Evolutionary conservation across 208 protist species (phyloP), one percentile per base, ranked within the genome.

Genomic region (Leishmania arabica): DNA sequence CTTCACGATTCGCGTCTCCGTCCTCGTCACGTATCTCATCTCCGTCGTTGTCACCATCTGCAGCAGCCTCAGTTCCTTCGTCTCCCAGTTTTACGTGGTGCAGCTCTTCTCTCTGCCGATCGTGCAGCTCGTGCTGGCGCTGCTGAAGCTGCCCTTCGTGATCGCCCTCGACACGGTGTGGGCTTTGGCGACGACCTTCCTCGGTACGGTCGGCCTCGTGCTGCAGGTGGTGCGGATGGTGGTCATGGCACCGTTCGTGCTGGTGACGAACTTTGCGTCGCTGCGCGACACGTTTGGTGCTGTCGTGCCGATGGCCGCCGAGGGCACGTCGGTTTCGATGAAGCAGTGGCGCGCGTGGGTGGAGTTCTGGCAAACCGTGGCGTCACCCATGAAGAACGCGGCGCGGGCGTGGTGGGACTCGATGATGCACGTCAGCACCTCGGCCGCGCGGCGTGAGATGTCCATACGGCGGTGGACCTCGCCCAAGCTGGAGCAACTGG

Each of bases 341-440:
- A 87, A 84, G 82, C 92, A 88, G 92, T 94, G 90, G 92, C 62
- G 84, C 9, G 84, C 86, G 47, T 95, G 89, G 89, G 74, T 84
- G 74, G 90, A 95, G 84, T 97, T 97, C 75, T 97, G 93, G 92
- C 79, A 88, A 19, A 95, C 91, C 31, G 90, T 97, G 2, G 93
- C 92, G 7, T 87, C 89, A 3, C 93, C 93, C 27, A 89, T 93
- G 45, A 97, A 94, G 74, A 95, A 97, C 77, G 82, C 94, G n/a
- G 89, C 86, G 75, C 91, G 90, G 85, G 93, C 90, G 76, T 93
- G 89, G 89, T 95, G 91, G 81, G 88, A 94, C 84, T 90, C 86
- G 5, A 85, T 95, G 49, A 69, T 94, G 60, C 90, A 95, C 79
- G 78, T 97, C 45, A 83, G 75, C 64, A 69, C 84, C 49, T 88